Conservation (phyloP, 2,329 filamentous ascomycete genomes). For the Aspergillus aculeatinus region DNA sequence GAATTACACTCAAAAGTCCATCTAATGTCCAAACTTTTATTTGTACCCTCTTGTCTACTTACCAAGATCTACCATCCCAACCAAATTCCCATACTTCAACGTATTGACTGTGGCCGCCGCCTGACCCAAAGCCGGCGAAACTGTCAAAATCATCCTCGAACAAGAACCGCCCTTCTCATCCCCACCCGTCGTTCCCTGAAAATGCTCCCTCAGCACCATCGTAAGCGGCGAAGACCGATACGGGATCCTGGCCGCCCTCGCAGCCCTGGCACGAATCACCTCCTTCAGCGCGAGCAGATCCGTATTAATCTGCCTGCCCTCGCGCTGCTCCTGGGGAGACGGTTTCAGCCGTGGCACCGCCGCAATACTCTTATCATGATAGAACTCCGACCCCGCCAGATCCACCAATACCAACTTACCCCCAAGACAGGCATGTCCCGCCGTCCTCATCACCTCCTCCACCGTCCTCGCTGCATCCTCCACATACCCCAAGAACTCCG, state of each 20-base stretch:
- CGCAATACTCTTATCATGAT: conserved; percentile 27
- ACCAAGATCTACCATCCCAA: conserved; percentile 28
- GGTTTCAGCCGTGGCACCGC: conserved; percentile 24
- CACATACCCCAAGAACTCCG: conserved; percentile 35
- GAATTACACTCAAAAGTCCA: too few species aligned
- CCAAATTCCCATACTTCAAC: conserved; percentile 45
- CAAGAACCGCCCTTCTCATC: conserved; percentile 7
- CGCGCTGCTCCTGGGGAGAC: conserved; percentile 40
- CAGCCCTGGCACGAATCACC: conserved; percentile 45
- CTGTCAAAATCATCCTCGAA: conserved; percentile 42
- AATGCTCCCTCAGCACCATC: conserved; percentile 45
- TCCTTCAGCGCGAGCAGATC: conserved; percentile 49
- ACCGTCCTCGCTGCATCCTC: conserved; percentile 37
- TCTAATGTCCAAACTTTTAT: too few species aligned
- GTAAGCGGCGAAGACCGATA: conserved; percentile 46
- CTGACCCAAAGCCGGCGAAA: conserved; percentile 39
- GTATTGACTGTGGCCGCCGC: conserved; percentile 46
- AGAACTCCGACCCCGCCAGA: conserved; percentile 48
- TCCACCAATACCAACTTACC: conserved; percentile 49
- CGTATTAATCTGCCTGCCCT: conserved; percentile 48
- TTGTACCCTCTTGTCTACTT: too few species aligned
- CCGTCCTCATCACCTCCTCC: conserved; percentile 21
- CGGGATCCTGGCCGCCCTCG: conserved; percentile 37
- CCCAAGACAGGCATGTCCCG: conserved; percentile 34
- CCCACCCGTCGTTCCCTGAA: conserved; percentile 19